phyloP scores from a whole-genome alignment of 2,329 filamentous ascomycete species.

The Pseudovirgaria hyperparasitica region DNA sequence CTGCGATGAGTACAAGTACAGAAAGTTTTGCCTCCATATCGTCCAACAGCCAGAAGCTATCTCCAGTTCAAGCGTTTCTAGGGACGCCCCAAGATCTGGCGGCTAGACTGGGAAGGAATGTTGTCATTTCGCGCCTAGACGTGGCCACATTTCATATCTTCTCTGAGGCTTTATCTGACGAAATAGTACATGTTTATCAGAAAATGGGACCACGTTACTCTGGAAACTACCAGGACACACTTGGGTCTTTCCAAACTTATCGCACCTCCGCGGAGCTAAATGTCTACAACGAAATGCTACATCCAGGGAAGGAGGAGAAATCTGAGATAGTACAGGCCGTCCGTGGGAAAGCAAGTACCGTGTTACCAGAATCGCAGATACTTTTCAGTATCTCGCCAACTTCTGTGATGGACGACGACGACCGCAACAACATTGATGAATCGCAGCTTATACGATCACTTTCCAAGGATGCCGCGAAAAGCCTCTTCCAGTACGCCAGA shows the following conservation, averaged over 20 bases:
- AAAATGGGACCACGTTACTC: conserved; percentile 83
- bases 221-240: conserved; percentile 91
- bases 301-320: conserved; percentile 77
- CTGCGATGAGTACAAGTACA: conserved; percentile 46
- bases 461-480: conserved; percentile 58
- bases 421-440: conserved; percentile 57
- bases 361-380: conserved; percentile 72
- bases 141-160: conserved; percentile 83
- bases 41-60: conserved; percentile 39
- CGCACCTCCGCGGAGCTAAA: conserved; percentile 83
- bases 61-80: conserved; percentile 78
- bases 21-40: conserved; percentile 61
- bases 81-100: conserved; percentile 87
- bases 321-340: conserved; percentile 90
- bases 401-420: conserved; percentile 69
- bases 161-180: conserved; percentile 77
- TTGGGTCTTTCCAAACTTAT: conserved; percentile 94
- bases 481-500: conserved; percentile 55
- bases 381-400: conserved; percentile 73
- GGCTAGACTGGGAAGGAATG: conserved; percentile 56
- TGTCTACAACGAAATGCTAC: conserved; percentile 78
- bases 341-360: conserved; percentile 65
- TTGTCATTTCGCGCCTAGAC: conserved; percentile 73
- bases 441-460: conserved; percentile 63
- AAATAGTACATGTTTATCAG: conserved; percentile 80